Percentiles rank a stretch among this genome's conserved stretches.
Evolutionary conservation across 768 basidiomycete species (phyloP).

Genomic region (Cystofilobasidium ferigula): DNA sequence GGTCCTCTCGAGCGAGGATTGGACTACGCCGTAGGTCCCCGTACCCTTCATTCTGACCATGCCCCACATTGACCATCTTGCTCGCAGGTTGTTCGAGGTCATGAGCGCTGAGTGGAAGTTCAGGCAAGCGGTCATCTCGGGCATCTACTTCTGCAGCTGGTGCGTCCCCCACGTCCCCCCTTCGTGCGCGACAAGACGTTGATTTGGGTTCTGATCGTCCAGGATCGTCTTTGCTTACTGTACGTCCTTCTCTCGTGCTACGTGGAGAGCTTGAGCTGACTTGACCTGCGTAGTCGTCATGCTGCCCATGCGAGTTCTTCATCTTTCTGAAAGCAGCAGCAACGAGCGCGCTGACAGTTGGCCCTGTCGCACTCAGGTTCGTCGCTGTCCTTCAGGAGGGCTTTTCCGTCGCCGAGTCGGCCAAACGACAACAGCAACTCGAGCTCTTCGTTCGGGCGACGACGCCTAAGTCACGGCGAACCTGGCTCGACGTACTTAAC

Average conservation of each 20-base stretch:
- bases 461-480: constrained; percentile 37
- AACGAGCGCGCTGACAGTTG: too few species aligned
- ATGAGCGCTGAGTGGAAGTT: constrained; percentile 52
- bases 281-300: not conserved
- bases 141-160: constrained; percentile 69
- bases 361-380: constrained; percentile 92
- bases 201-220: too few species aligned
- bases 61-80: not conserved
- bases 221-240: constrained; percentile 76
- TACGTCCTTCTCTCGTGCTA: constrained; percentile 41
- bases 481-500: constrained; percentile 67
- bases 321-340: too few species aligned
- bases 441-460: constrained; percentile 48
- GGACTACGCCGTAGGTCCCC: constrained; percentile 40
- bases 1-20: constrained; percentile 86
- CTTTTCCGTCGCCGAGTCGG: constrained; percentile 71
- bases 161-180: not conserved
- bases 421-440: constrained; percentile 70
- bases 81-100: constrained; percentile 32
- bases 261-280: not conserved
- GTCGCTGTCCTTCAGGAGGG: constrained; percentile 78
- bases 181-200: not conserved
- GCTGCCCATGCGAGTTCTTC: not conserved
- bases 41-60: not conserved
- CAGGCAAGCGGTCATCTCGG: constrained; percentile 58